Conservation (phyloP, 2,329 filamentous ascomycete genomes). For the Volutella citrinella region DNA sequence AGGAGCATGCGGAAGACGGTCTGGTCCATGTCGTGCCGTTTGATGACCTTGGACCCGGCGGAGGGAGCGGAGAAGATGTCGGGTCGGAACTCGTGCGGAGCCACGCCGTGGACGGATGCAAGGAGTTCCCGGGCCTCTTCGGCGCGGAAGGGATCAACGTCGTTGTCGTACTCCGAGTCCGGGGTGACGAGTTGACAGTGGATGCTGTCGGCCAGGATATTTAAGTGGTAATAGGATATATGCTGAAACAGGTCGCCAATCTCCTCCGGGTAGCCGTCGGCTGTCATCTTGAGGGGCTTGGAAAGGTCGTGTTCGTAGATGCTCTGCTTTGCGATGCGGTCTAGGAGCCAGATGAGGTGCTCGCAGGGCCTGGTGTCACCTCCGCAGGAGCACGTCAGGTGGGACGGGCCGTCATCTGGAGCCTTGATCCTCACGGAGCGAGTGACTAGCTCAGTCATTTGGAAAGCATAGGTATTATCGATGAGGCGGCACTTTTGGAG, state of each 20-base stretch:
- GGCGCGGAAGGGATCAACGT: slow-evolving; percentile 37
- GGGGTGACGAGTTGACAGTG: slow-evolving; percentile 43
- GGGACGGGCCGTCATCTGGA: slow-evolving; percentile 35
- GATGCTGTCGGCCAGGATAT: slow-evolving; percentile 50
- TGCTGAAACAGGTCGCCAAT: slow-evolving; percentile 46
- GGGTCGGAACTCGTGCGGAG: slow-evolving; percentile 42
- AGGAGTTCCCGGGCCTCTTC: slow-evolving; percentile 51
- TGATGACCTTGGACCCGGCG: slow-evolving; percentile 34
- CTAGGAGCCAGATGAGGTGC: slow-evolving; percentile 54
- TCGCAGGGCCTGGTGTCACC: slow-evolving; percentile 39
- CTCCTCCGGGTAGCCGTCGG: slow-evolving; percentile 42
- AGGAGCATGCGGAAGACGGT: slow-evolving; percentile 54
- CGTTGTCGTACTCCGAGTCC: slow-evolving; percentile 27
- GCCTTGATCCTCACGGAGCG: slow-evolving; percentile 49
- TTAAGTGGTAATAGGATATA: slow-evolving; percentile 50
- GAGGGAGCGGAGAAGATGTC: slow-evolving; percentile 40
- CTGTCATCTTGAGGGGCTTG: slow-evolving; percentile 40
- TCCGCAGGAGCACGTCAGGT: slow-evolving; percentile 46
- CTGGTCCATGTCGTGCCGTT: slow-evolving; percentile 45
- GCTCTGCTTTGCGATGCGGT: slow-evolving; percentile 48
- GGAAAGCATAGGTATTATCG: slow-evolving; percentile 50
- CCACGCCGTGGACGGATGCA: slow-evolving; percentile 38
- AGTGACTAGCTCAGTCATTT: slow-evolving; percentile 53
- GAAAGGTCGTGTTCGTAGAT: slow-evolving; percentile 37
- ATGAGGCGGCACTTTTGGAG: slow-evolving; percentile 48